Percentiles rank a stretch among this genome's conserved stretches.
These are phyloP conservation scores for Silene noctiflora DNA, from an alignment of 179 eudicot genomes.

Conservation along the genomic window DNA sequence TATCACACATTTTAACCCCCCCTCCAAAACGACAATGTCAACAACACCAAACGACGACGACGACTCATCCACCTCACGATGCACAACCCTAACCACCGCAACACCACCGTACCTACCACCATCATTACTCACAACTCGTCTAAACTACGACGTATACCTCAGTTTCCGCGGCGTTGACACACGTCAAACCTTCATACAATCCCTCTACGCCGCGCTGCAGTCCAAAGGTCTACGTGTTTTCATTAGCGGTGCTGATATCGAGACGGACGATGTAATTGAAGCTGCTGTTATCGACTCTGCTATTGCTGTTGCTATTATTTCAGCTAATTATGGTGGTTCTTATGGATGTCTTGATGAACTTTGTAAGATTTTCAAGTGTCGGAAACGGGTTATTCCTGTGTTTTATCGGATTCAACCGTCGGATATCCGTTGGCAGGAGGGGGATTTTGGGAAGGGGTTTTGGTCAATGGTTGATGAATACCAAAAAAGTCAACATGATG, in stretches of 20 bases:
- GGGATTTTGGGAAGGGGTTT: constrained; percentile 28
- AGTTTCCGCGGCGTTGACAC: constrained; percentile 51
- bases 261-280: constrained; percentile 26
- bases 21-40: constrained; percentile 3
- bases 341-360: constrained; percentile 38
- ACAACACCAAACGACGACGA: constrained; percentile 3
- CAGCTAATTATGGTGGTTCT: constrained; percentile 34
- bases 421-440: constrained; percentile 34
- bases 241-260: constrained; percentile 28
- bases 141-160: constrained; percentile 44
- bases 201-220: constrained; percentile 17
- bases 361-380: constrained; percentile 20
- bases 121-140: constrained; percentile 27
- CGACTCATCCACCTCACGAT: background rate
- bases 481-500: background rate
- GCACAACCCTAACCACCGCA: background rate
- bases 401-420: constrained; percentile 40
- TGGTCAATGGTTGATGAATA: background rate
- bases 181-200: constrained; percentile 26
- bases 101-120: constrained; percentile 34
- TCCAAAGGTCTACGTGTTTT: constrained; percentile 26
- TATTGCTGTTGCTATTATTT: constrained; percentile 32
- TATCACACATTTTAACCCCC: too few species aligned
- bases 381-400: constrained; percentile 35
- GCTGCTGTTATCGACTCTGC: constrained; percentile 43